Evolutionary conservation across 1,139 yeast species (phyloP).

Genomic region (Debaryomyces coudertii): DNA sequence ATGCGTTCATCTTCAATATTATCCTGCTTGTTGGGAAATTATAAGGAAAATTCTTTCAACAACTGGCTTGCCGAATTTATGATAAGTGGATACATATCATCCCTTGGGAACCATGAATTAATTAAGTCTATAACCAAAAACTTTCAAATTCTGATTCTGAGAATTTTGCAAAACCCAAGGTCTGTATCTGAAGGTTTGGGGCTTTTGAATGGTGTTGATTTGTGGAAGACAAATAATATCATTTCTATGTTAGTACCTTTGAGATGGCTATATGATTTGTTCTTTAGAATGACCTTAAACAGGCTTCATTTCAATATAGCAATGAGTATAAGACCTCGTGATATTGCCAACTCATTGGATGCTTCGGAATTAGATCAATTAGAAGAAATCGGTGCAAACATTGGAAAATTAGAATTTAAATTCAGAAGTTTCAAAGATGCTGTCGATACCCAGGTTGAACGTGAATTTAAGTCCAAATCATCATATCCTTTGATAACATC

Average conservation of each 20-base stretch:
- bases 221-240: slow-evolving; percentile 36
- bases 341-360: slow-evolving; percentile 38
- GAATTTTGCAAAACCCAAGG: slow-evolving; percentile 7
- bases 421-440: slow-evolving; percentile 11
- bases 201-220: slow-evolving; percentile 28
- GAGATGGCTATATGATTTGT: slow-evolving; percentile 41
- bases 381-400: slow-evolving; percentile 26
- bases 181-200: slow-evolving; percentile 6
- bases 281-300: slow-evolving; percentile 48
- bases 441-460: slow-evolving; percentile 4
- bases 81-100: slow-evolving; percentile 41
- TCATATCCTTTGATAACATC: slow-evolving; percentile 14
- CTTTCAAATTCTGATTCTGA: slow-evolving; percentile 7
- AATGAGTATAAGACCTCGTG: slow-evolving; percentile 36
- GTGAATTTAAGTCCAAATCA: slow-evolving; percentile 9
- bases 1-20: slow-evolving; percentile 43
- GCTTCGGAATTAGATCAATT: slow-evolving; percentile 28
- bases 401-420: slow-evolving; percentile 17
- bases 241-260: slow-evolving; percentile 40
- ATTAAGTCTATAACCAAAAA: slow-evolving; percentile 19
- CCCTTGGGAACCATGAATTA: slow-evolving; percentile 43
- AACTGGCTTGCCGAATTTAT: slow-evolving; percentile 38
- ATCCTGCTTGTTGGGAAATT: slow-evolving; percentile 28
- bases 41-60: slow-evolving; percentile 18
- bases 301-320: slow-evolving; percentile 44